Evolutionary conservation across 1,139 yeast species (phyloP).

Genomic region (Hemisphaericaspora xylofermentans): DNA sequence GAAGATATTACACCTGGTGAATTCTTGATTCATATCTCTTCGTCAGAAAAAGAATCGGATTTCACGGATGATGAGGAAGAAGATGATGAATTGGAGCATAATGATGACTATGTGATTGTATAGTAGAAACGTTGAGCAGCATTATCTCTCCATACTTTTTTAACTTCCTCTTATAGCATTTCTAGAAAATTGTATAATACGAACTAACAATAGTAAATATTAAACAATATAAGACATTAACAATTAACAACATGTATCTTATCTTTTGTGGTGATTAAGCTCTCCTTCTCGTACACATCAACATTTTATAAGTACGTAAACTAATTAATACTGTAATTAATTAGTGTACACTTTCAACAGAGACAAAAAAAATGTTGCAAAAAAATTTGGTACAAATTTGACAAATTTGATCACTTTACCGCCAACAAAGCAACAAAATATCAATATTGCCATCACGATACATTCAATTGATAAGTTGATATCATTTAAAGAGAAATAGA

Average conservation of each 20-base stretch:
- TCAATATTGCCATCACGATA: too few relatives aligned
- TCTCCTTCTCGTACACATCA: too few relatives aligned
- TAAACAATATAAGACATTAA: too few relatives aligned
- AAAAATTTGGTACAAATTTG: neutral
- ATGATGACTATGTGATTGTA: conserved; percentile 23
- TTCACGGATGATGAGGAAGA: conserved; percentile 17
- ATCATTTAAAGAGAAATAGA: neutral
- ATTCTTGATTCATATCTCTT: conserved; percentile 22
- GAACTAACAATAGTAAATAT: too few relatives aligned
- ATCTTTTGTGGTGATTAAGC: too few relatives aligned
- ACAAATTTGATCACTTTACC: neutral
- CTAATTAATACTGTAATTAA: too few relatives aligned
- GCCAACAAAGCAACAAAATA: neutral
- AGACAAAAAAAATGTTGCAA: conserved; percentile 3
- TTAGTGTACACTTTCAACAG: too few relatives aligned
- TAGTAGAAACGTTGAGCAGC: conserved; percentile 4
- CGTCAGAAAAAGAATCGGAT: conserved; percentile 20
- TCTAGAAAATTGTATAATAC: too few relatives aligned
- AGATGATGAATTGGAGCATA: conserved; percentile 33
- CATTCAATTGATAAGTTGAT: neutral
- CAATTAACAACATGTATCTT: too few relatives aligned
- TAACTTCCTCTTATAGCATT: too few relatives aligned
- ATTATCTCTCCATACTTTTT: too few relatives aligned
- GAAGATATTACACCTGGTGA: conserved; percentile 15
- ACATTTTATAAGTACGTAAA: too few relatives aligned